Conservation (phyloP, 2,329 filamentous ascomycete species). For the Fusarium tupiense region DNA sequence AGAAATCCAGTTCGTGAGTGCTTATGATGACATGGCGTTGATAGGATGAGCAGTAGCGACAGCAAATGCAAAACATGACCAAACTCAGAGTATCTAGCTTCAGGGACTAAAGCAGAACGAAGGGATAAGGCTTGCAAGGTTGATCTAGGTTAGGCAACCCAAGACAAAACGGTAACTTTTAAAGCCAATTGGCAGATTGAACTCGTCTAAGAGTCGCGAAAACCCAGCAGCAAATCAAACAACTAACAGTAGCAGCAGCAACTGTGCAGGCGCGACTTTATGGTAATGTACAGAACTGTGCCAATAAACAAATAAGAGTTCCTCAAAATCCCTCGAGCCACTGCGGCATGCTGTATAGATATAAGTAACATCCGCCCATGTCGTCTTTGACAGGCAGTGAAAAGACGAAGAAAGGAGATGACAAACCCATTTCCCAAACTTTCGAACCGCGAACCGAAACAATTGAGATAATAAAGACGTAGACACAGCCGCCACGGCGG, state of each 20-base stretch:
- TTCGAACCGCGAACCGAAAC: conserved; percentile 24
- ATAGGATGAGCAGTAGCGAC: conserved; percentile 8
- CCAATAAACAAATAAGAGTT: conserved; percentile 47
- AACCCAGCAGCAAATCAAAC: conserved; percentile 48
- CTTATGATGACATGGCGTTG: conserved; percentile 11
- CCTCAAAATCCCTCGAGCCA: conserved; percentile 52
- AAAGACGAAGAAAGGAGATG: conserved; percentile 38
- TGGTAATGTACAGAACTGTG: conserved; percentile 66
- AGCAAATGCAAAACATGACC: conserved; percentile 26
- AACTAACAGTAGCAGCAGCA: conserved; percentile 52
- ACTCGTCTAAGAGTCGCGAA: conserved; percentile 50
- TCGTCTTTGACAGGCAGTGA: conserved; percentile 36
- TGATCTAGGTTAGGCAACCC: conserved; percentile 31
- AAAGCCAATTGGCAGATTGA: conserved; percentile 49
- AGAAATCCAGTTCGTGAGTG: conserved; percentile 14
- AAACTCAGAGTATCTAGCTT: conserved; percentile 23
- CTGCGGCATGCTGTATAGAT: conserved; percentile 45
- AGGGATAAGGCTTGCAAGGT: conserved; percentile 17
- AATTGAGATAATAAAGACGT: conserved; percentile 30
- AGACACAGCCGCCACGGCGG: conserved; percentile 40
- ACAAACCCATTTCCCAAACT: conserved; percentile 44
- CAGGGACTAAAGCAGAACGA: conserved; percentile 30
- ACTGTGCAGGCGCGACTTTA: conserved; percentile 55
- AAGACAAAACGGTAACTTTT: conserved; percentile 45
- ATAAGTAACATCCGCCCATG: conserved; percentile 41